Evolutionary conservation across 2,329 filamentous ascomycete species (phyloP).

Genomic region (Sphaerulina populicola): DNA sequence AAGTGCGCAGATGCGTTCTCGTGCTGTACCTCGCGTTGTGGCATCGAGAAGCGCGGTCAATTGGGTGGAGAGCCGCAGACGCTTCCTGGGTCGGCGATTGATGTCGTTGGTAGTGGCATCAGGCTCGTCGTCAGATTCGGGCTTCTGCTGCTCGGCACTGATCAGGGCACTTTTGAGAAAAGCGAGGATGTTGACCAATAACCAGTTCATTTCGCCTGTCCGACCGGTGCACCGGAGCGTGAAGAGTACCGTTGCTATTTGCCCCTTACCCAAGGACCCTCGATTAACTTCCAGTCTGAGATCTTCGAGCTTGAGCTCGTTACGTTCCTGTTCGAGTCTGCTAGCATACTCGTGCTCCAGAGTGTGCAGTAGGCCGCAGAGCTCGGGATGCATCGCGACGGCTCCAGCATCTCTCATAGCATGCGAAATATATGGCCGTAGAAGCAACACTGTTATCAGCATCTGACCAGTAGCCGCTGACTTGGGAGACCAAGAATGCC

Average conservation of each 20-base stretch:
- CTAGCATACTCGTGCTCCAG: constrained; percentile 72
- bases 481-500: constrained; percentile 57
- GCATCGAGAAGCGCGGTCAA: constrained; percentile 36
- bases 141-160: neutral
- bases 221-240: constrained; percentile 26
- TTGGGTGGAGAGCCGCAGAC: constrained; percentile 32
- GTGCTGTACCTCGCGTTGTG: constrained; percentile 32
- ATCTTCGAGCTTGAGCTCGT: constrained; percentile 67
- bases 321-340: constrained; percentile 54
- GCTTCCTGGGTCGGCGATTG: constrained; percentile 29
- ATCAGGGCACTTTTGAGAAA: constrained; percentile 26
- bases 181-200: constrained; percentile 35
- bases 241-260: constrained; percentile 15
- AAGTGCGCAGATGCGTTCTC: constrained; percentile 42
- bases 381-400: constrained; percentile 22
- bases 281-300: constrained; percentile 42
- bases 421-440: constrained; percentile 38
- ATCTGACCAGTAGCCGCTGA: constrained; percentile 48
- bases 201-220: constrained; percentile 28
- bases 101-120: constrained; percentile 13
- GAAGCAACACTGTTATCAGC: constrained; percentile 60
- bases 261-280: neutral
- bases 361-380: constrained; percentile 61
- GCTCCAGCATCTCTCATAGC: constrained; percentile 25
- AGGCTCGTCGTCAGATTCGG: constrained; percentile 10